These are phyloP conservation scores for Dactylellina parvicollis DNA, from an alignment of 2,329 filamentous ascomycete species.

Conservation along the genomic window DNA sequence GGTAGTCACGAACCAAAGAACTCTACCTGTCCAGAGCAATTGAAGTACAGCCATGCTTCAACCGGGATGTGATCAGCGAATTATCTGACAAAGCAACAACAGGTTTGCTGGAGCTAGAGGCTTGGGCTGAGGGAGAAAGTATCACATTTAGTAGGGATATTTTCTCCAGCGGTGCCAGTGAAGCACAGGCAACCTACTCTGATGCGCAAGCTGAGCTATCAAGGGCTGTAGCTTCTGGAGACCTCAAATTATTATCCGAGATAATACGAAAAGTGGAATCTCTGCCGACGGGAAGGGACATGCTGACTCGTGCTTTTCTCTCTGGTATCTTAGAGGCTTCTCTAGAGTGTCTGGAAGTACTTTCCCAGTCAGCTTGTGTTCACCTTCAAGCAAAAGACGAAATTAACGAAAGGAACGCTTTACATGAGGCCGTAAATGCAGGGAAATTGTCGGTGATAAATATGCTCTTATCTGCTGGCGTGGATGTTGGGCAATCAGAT, in stretches of 20 bases:
- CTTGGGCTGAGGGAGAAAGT: constrained; percentile 96
- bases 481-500: constrained; percentile 82
- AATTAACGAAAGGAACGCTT: constrained; percentile 95
- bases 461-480: constrained; percentile 77
- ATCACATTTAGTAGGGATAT: constrained; percentile 74
- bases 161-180: constrained; percentile 64
- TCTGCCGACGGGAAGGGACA: constrained; percentile 73
- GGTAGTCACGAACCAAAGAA: constrained; percentile 90
- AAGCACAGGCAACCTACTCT: constrained; percentile 67
- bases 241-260: constrained; percentile 79
- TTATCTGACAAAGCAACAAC: constrained; percentile 96
- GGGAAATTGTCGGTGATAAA: constrained; percentile 81
- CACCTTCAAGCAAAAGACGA: constrained; percentile 95
- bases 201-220: constrained; percentile 89
- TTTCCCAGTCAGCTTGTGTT: constrained; percentile 83
- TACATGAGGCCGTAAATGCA: constrained; percentile 96
- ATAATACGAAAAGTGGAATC: constrained; percentile 77
- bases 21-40: constrained; percentile 94
- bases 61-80: constrained; percentile 94
- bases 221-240: constrained; percentile 85
- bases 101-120: constrained; percentile 91
- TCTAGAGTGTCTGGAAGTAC: constrained; percentile 75
- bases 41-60: constrained; percentile 98
- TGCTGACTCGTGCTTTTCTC: constrained; percentile 88
- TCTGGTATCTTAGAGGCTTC: constrained; percentile 88